Conservation (phyloP, 139 green algal species). For the Chlamydomonas incerta region DNA sequence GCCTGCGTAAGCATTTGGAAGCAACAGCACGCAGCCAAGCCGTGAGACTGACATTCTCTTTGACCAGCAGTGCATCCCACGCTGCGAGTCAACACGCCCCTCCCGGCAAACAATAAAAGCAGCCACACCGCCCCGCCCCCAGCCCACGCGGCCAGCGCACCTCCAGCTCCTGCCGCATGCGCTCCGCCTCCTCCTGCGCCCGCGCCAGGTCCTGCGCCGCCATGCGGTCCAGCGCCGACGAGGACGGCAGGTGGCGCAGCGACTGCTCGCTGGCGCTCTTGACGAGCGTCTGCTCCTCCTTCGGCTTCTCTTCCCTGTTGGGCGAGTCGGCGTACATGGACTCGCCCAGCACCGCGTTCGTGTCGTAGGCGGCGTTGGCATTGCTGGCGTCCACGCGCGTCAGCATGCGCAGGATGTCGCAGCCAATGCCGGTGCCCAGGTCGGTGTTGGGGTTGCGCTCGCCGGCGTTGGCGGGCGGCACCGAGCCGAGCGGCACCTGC, state of each 20-base stretch:
- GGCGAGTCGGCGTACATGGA: slow-evolving; percentile 39
- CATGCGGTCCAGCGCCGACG: slow-evolving; percentile 7
- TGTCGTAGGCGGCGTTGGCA: not conserved
- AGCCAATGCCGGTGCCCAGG: slow-evolving; percentile 17
- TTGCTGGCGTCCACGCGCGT: slow-evolving; percentile 18
- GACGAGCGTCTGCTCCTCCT: slow-evolving; percentile 7
- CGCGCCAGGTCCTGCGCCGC: slow-evolving; percentile 26
- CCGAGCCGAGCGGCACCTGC: not conserved
- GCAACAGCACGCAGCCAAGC: too few relatives aligned
- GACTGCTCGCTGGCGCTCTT: not conserved
- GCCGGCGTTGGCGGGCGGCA: not conserved
- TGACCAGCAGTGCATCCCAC: too few relatives aligned
- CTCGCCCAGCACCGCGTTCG: slow-evolving; percentile 10
- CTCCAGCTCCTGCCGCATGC: slow-evolving; percentile 17
- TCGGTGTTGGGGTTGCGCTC: not conserved
- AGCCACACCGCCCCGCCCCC: too few relatives aligned
- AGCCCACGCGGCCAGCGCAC: too few relatives aligned
- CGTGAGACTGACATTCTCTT: too few relatives aligned
- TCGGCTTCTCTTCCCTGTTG: not conserved
- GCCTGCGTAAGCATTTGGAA: too few relatives aligned
- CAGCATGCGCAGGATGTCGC: slow-evolving; percentile 44
- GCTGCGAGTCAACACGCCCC: too few relatives aligned
- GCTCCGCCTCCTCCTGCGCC: slow-evolving; percentile 29
- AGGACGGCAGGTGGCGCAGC: slow-evolving; percentile 16
- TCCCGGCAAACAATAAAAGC: too few relatives aligned